These are phyloP conservation scores for Micractinium sp. DNA, from an alignment of 139 green algal species.

Conservation along the genomic window DNA sequence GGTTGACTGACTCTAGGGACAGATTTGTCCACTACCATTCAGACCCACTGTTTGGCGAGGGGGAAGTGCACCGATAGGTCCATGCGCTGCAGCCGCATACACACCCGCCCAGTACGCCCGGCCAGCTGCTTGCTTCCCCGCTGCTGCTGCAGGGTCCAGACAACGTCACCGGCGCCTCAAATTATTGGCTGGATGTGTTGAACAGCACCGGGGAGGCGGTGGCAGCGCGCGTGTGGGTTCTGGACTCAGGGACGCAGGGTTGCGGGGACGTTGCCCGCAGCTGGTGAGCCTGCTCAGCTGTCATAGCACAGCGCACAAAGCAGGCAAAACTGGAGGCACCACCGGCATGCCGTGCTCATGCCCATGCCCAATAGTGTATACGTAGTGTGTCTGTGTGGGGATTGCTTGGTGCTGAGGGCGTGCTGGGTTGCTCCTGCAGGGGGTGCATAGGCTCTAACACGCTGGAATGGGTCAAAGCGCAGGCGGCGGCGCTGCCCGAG, in stretches of 20 bases:
- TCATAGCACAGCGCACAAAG: too few relatives aligned
- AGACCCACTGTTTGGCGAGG: too few relatives aligned
- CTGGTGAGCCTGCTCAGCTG: slow-evolving; percentile 24
- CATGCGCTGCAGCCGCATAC: too few relatives aligned
- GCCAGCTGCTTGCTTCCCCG: neutral
- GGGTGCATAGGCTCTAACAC: slow-evolving; percentile 26
- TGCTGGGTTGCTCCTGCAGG: slow-evolving; percentile 5
- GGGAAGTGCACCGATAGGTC: too few relatives aligned
- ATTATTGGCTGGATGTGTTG: slow-evolving; percentile 42
- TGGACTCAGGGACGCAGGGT: slow-evolving; percentile 21
- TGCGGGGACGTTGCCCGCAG: slow-evolving; percentile 4
- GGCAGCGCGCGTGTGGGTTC: slow-evolving; percentile 40
- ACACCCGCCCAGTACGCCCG: too few relatives aligned
- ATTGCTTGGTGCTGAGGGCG: too few relatives aligned
- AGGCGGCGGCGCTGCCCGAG: neutral
- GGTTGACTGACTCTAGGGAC: too few relatives aligned
- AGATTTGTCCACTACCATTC: too few relatives aligned
- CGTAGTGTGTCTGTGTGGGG: too few relatives aligned
- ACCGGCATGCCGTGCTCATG: too few relatives aligned
- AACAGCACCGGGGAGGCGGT: neutral
- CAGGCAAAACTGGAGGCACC: too few relatives aligned
- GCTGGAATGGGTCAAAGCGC: slow-evolving; percentile 8
- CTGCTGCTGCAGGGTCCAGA: neutral
- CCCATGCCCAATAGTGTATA: too few relatives aligned
- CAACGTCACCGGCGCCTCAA: slow-evolving; percentile 9